Percentiles rank a stretch among this genome's conserved stretches.
These are phyloP conservation scores for Pleurotus tuoliensis DNA, from an alignment of 768 basidiomycete genomes.

Conservation along the genomic window DNA sequence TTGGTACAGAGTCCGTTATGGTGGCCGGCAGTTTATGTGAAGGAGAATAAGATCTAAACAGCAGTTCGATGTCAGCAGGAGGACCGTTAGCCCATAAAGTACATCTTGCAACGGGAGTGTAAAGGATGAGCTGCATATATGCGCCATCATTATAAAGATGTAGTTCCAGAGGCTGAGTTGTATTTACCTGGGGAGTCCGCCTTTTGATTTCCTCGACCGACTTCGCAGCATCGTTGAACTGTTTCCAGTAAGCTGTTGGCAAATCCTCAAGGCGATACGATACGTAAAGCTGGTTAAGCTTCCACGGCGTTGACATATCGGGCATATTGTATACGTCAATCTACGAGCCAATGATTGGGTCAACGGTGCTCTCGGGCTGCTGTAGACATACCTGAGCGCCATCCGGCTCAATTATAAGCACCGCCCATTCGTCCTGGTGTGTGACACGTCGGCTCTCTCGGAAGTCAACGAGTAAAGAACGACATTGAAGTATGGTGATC, in stretches of 20 bases:
- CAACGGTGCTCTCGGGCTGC: neutral
- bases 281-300: neutral
- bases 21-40: slow-evolving; percentile 9
- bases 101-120: slow-evolving; percentile 35
- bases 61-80: slow-evolving; percentile 42
- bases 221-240: slow-evolving; percentile 41
- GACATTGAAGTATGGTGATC: slow-evolving; percentile 46
- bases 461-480: slow-evolving; percentile 49
- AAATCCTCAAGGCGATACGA: slow-evolving; percentile 2
- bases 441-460: slow-evolving; percentile 49
- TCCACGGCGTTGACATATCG: neutral
- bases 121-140: slow-evolving; percentile 35
- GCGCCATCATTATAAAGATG: neutral
- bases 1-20: slow-evolving; percentile 10
- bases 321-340: neutral
- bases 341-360: neutral
- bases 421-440: slow-evolving; percentile 41
- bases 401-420: slow-evolving; percentile 37
- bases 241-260: slow-evolving; percentile 38
- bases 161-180: neutral
- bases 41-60: slow-evolving; percentile 18
- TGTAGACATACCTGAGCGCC: slow-evolving; percentile 29
- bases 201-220: slow-evolving; percentile 47
- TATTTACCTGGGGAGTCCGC: slow-evolving; percentile 46
- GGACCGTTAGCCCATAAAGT: slow-evolving; percentile 51